Percentiles rank a stretch among this genome's conserved stretches.
Conservation (phyloP, 2,329 filamentous ascomycete genomes). For the Gremmenia infestans region DNA sequence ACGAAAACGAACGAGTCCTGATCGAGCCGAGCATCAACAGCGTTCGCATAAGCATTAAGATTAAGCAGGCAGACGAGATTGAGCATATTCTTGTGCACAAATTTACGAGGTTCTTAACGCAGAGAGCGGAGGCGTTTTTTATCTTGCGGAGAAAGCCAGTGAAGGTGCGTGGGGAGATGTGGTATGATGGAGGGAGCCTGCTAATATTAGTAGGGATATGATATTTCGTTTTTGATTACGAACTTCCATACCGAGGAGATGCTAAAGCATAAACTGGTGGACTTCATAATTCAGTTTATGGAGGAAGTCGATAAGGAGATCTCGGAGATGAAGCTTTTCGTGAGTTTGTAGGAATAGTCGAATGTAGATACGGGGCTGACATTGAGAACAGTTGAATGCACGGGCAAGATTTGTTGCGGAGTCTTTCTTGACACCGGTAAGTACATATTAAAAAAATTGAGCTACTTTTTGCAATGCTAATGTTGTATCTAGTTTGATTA, state of each 20-base stretch:
- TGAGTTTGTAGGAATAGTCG: conserved; percentile 45
- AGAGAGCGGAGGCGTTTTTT: conserved; percentile 95
- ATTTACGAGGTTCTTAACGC: conserved; percentile 93
- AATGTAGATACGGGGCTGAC: conserved; percentile 7
- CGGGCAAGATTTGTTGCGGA: conserved; percentile 96
- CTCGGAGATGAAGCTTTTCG: conserved; percentile 99
- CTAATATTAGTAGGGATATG: conserved; percentile 66
- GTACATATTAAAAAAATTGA: conserved; percentile 17
- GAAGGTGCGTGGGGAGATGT: conserved; percentile 54
- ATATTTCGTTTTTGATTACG: conserved; percentile 97
- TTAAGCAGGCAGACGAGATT: conserved; percentile 99
- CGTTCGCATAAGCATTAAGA: conserved; percentile 94
- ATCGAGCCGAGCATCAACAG: conserved; percentile 98
- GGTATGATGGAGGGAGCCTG: conserved; percentile 2
- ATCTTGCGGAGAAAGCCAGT: conserved; percentile 93
- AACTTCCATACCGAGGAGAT: conserved; percentile 99
- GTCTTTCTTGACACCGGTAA: conserved; percentile 91
- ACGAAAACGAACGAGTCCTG: conserved; percentile 94
- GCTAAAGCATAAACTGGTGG: conserved; percentile 97
- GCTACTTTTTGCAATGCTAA: background rate
- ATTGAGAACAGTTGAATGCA: conserved; percentile 72
- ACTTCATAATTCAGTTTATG: conserved; percentile 99
- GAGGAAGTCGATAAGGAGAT: conserved; percentile 99
- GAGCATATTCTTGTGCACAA: conserved; percentile 98
- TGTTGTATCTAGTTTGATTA: conserved; percentile 23